These are phyloP conservation scores for Coemansia sp. DNA, from an alignment of 192 early-diverging fungal genomes.

Conservation along the genomic window DNA sequence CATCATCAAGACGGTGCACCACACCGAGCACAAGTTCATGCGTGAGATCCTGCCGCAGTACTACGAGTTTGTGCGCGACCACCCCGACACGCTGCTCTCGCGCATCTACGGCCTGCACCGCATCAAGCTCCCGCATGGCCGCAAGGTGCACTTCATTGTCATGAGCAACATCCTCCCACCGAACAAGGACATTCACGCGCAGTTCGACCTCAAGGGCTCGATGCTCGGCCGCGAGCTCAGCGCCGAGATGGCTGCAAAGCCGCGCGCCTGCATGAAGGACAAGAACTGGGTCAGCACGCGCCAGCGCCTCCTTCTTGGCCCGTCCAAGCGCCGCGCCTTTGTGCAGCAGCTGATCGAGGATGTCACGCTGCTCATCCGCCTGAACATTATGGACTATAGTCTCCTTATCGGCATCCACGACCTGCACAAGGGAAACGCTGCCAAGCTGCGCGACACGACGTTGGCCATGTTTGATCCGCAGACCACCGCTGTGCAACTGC, in stretches of 20 bases:
- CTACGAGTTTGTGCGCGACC: conserved; percentile 83
- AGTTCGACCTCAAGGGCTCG: conserved; percentile 96
- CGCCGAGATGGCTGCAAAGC: conserved; percentile 74
- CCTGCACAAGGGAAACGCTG: conserved; percentile 75
- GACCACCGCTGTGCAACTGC: conserved; percentile 46
- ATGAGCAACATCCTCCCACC: conserved; percentile 99
- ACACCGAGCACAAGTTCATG: conserved; percentile 93
- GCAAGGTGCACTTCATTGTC: conserved; percentile 98
- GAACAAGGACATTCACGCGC: conserved; percentile 95
- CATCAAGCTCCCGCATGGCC: conserved; percentile 88
- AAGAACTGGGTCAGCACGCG: conserved; percentile 86
- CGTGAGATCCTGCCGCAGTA: conserved; percentile 83
- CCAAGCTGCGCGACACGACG: conserved; percentile 90
- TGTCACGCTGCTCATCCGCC: conserved; percentile 69
- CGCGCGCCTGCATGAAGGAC: conserved; percentile 94
- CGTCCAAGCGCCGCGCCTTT: conserved; percentile 75
- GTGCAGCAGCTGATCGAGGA: conserved; percentile 86
- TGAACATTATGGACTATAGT: conserved; percentile 99
- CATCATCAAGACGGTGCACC: conserved; percentile 98
- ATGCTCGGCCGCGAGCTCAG: conserved; percentile 80
- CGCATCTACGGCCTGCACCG: conserved; percentile 96
- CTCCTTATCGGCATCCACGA: conserved; percentile 93
- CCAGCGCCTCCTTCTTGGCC: conserved; percentile 79
- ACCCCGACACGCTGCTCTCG: conserved; percentile 90
- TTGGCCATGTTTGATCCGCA: conserved; percentile 80